Percentiles rank a stretch among this genome's conserved stretches.
These are phyloP conservation scores for Auriscalpium microsporum DNA, from an alignment of 768 basidiomycete genomes.

Conservation along the genomic window DNA sequence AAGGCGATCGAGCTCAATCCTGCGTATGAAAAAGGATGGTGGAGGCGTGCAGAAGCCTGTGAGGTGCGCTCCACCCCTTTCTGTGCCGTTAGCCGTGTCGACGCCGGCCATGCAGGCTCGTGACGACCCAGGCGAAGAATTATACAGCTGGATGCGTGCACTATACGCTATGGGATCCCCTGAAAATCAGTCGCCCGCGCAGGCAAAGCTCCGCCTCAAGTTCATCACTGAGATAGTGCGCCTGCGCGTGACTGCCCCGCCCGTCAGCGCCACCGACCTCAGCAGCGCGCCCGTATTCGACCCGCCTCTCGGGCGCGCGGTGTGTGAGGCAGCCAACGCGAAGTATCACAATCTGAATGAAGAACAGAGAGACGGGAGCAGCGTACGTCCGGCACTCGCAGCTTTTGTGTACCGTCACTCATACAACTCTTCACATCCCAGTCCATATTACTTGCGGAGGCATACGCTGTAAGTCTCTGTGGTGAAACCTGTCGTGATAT, in stretches of 20 bases:
- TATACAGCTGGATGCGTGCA: not conserved
- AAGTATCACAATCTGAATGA: not conserved
- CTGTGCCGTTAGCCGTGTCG: not conserved
- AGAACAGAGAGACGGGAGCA: not conserved
- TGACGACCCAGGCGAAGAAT: not conserved
- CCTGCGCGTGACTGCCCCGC: not conserved
- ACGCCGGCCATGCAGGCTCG: not conserved
- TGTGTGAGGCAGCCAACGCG: not conserved
- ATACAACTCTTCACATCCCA: not conserved
- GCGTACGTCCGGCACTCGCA: not conserved
- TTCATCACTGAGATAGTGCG: not conserved
- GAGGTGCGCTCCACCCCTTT: not conserved
- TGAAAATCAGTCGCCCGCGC: not conserved
- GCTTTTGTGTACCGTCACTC: not conserved
- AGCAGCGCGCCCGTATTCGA: not conserved
- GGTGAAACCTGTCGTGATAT: not conserved
- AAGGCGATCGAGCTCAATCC: not conserved
- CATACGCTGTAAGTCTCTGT: not conserved
- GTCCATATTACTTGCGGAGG: not conserved
- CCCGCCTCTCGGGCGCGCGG: not conserved
- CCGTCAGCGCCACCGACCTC: not conserved
- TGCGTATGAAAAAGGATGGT: not conserved
- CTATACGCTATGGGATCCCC: not conserved
- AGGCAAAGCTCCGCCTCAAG: not conserved
- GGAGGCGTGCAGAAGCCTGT: not conserved